These are phyloP conservation scores for Paramecium biaurelia DNA, from an alignment of 73 alveolate genomes.

Conservation along the genomic window DNA sequence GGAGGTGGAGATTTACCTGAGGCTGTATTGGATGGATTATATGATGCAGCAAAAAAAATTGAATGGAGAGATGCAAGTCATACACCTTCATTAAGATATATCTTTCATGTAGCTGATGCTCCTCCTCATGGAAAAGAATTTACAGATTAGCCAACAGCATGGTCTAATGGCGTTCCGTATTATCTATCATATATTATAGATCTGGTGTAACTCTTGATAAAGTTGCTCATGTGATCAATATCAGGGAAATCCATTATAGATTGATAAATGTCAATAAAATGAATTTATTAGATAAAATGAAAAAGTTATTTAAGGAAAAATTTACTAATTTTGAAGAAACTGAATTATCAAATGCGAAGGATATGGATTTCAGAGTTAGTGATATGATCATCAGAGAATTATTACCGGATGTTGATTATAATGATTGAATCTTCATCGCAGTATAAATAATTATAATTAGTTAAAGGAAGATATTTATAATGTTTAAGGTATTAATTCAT, in stretches of 20 bases:
- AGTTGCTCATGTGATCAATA: slow-evolving; percentile 62
- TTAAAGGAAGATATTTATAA: neutral
- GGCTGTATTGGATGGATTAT: slow-evolving; percentile 90
- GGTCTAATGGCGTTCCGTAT: slow-evolving; percentile 52
- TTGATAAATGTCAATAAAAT: slow-evolving; percentile 21
- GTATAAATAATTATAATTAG: neutral
- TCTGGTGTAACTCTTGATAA: slow-evolving; percentile 58
- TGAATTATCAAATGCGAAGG: slow-evolving; percentile 45
- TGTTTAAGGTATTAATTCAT: neutral
- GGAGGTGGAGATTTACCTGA: slow-evolving; percentile 93
- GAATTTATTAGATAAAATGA: slow-evolving; percentile 31
- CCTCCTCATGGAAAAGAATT: slow-evolving; percentile 88
- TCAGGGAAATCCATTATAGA: slow-evolving; percentile 55
- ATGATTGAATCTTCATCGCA: slow-evolving; percentile 25
- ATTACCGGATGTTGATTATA: slow-evolving; percentile 54
- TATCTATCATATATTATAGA: neutral
- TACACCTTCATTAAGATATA: slow-evolving; percentile 74
- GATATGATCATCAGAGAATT: slow-evolving; percentile 68
- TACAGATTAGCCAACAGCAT: neutral
- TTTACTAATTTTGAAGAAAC: slow-evolving; percentile 60
- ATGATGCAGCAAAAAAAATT: slow-evolving; percentile 78
- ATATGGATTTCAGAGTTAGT: slow-evolving; percentile 56
- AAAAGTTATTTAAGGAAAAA: slow-evolving; percentile 48
- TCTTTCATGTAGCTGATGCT: slow-evolving; percentile 90
- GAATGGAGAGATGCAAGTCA: slow-evolving; percentile 83